Evolutionary conservation across 495 filamentous ascomycete genomes (phyloP).

Genomic region (Penicillium fimorum): DNA sequence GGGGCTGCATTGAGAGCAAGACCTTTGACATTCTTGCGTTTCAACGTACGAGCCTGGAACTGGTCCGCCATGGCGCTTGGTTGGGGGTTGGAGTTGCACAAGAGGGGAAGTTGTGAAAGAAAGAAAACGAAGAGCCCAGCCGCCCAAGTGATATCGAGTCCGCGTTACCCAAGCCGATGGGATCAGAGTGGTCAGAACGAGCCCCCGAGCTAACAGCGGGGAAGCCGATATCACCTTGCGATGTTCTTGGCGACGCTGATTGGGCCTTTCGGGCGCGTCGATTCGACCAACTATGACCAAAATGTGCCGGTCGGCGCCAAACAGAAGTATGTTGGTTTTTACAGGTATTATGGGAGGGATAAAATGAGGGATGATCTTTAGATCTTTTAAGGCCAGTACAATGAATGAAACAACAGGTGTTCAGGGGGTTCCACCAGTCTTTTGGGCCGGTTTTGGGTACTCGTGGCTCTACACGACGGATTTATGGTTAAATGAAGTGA

Average conservation of each 20-base stretch:
- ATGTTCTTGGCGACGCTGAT: slow-evolving; percentile 34
- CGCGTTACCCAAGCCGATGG: slow-evolving; percentile 19
- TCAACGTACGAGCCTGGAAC: slow-evolving; percentile 88
- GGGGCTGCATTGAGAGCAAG: slow-evolving; percentile 74
- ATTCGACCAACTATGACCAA: slow-evolving; percentile 25
- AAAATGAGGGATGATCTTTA: slow-evolving; percentile 6
- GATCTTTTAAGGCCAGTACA: slow-evolving; percentile 9
- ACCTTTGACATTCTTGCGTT: slow-evolving; percentile 98
- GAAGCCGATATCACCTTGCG: slow-evolving; percentile 35
- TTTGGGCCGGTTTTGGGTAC: slow-evolving; percentile 10
- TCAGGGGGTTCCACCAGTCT: slow-evolving; percentile 24
- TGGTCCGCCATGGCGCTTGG: slow-evolving; percentile 69
- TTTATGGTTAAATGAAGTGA: not conserved
- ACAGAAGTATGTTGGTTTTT: slow-evolving; percentile 7
- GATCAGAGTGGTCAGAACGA: slow-evolving; percentile 18
- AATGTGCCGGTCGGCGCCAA: slow-evolving; percentile 24
- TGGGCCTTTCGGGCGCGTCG: slow-evolving; percentile 32
- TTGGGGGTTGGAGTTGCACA: slow-evolving; percentile 12
- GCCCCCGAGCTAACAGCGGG: slow-evolving; percentile 32
- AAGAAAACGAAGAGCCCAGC: slow-evolving; percentile 4
- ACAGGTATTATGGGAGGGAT: not conserved
- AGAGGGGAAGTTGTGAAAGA: slow-evolving; percentile 5
- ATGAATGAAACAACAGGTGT: slow-evolving; percentile 27
- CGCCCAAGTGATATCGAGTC: slow-evolving; percentile 9
- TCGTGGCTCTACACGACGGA: not conserved